Evolutionary conservation across 805 yeast species (phyloP).

Genomic region (Blastobotrys attinorum): DNA sequence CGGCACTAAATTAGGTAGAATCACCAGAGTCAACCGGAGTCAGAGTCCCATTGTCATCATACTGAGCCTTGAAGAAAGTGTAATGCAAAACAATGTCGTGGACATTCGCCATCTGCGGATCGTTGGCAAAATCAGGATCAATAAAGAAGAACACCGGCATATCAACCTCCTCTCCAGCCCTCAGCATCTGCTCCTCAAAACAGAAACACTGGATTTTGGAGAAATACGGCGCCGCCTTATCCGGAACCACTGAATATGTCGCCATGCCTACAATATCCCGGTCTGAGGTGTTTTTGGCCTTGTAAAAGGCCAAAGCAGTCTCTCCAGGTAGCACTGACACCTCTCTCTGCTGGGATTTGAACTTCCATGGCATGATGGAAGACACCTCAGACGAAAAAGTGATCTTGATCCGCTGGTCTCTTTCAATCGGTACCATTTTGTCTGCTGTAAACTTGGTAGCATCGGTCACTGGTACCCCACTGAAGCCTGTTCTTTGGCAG

Average conservation of each 20-base stretch:
- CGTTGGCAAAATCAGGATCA: conserved; percentile 91
- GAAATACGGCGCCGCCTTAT: conserved; percentile 92
- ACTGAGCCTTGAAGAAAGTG: conserved; percentile 61
- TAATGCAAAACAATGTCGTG: conserved; percentile 87
- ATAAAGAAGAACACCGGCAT: conserved; percentile 98
- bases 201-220: conserved; percentile 97
- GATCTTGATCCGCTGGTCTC: conserved; percentile 72
- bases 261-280: conserved; percentile 98
- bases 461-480: conserved; percentile 92
- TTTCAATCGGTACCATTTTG: conserved; percentile 78
- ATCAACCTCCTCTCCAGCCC: conserved; percentile 96
- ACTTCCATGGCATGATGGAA: conserved; percentile 87
- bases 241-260: conserved; percentile 93
- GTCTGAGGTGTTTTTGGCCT: conserved; percentile 77
- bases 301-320: conserved; percentile 92
- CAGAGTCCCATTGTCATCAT: conserved; percentile 20
- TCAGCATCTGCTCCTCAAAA: conserved; percentile 89
- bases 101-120: conserved; percentile 84
- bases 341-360: conserved; percentile 88
- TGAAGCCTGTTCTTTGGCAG: conserved; percentile 94
- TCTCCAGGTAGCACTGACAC: conserved; percentile 94
- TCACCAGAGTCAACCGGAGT: conserved; percentile 15
- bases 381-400: conserved; percentile 89
- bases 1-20: not conserved
- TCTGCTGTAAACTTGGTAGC: conserved; percentile 72